phyloP scores from a whole-genome alignment of 257 asterid genomes.

The Penstemon barbatus region DNA sequence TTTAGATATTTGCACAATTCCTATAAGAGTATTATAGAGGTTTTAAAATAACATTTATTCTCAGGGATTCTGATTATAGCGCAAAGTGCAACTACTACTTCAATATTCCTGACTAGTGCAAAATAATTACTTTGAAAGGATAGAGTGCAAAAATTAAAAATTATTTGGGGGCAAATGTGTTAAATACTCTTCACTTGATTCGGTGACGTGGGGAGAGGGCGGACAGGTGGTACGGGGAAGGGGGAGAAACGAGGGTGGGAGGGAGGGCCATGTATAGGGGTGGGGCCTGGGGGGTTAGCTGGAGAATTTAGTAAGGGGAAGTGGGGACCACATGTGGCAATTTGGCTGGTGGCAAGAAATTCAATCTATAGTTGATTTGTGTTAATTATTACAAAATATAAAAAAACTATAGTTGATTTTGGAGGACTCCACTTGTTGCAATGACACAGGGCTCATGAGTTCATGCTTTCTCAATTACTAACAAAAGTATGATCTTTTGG shows the following conservation, averaged over 20 bases:
- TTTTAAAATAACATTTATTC: no score
- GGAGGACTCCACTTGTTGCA: slow-evolving; percentile 20
- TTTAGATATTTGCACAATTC: no score
- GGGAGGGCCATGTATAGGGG: background rate
- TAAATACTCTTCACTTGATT: background rate
- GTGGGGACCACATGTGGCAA: slow-evolving; percentile 18
- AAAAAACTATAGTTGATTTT: background rate
- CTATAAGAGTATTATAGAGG: no score
- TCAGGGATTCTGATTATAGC: no score
- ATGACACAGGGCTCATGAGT: background rate
- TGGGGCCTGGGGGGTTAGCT: slow-evolving; percentile 24
- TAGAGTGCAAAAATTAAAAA: no score
- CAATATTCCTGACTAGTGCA: background rate
- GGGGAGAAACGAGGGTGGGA: slow-evolving; percentile 15
- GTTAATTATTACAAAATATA: no score
- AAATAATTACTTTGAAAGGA: background rate
- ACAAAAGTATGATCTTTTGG: background rate
- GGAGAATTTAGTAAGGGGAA: slow-evolving; percentile 24
- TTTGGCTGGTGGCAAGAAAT: background rate
- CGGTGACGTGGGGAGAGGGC: slow-evolving; percentile 35
- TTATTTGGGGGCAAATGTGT: slow-evolving; percentile 23
- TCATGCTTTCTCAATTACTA: background rate
- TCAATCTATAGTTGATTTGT: background rate
- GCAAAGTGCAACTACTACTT: no score
- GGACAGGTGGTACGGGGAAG: slow-evolving; percentile 21